Conservation (phyloP, 164 flowering plant species). For the Paratinospora sagittata region DNA sequence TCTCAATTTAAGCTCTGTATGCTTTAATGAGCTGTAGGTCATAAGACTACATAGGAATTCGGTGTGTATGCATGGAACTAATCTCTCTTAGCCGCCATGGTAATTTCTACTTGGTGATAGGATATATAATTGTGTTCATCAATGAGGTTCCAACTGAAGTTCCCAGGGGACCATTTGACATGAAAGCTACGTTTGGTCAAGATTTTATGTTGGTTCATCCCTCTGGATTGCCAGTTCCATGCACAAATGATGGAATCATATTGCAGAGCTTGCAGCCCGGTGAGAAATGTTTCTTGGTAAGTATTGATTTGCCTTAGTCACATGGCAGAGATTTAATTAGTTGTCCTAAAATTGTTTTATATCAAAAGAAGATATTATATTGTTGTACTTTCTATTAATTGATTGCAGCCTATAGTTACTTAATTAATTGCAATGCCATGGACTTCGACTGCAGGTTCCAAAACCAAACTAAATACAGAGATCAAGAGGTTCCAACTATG, state of each 20-base stretch:
- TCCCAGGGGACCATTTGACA: slow-evolving; percentile 61
- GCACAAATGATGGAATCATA: slow-evolving; percentile 55
- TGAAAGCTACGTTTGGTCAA: slow-evolving; percentile 70
- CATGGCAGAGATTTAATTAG: no score
- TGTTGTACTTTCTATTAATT: no score
- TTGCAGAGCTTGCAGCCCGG: slow-evolving; percentile 72
- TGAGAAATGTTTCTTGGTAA: slow-evolving; percentile 90
- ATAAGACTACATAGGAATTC: no score
- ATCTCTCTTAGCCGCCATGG: no score
- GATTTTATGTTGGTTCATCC: slow-evolving; percentile 67
- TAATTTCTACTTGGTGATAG: slow-evolving; percentile 24
- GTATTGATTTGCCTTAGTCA: slow-evolving; percentile 21
- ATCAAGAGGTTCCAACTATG: not conserved
- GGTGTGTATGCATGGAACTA: not conserved
- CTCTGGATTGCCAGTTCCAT: slow-evolving; percentile 67
- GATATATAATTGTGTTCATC: slow-evolving; percentile 62
- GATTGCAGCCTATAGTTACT: no score
- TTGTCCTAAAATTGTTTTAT: no score
- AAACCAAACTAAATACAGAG: not conserved
- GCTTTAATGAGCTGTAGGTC: no score
- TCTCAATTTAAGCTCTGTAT: no score
- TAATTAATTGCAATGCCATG: not conserved
- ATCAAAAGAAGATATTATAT: no score
- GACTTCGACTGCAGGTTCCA: not conserved
- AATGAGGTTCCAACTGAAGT: slow-evolving; percentile 77